Evolutionary conservation across 768 basidiomycete species (phyloP).

Genomic region (Mycena vitilis): DNA sequence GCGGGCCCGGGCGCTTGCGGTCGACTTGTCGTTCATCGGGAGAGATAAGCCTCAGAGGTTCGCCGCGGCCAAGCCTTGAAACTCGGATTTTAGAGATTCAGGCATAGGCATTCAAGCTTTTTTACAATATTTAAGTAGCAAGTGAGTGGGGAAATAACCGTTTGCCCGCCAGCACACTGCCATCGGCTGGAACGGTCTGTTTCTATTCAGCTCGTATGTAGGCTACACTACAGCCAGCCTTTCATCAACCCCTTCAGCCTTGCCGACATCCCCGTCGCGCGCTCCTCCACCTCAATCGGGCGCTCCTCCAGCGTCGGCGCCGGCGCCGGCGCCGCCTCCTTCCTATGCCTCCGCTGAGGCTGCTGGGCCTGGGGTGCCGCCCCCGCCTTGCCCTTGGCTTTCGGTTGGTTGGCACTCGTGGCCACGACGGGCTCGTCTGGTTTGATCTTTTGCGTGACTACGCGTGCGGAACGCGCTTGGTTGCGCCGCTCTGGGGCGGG

Average conservation of each 20-base stretch:
- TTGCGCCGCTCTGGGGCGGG: neutral
- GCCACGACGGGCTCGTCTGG: neutral
- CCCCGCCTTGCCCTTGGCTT: neutral
- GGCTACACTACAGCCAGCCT: conserved; percentile 15
- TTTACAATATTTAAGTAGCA: no score
- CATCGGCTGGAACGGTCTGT: no score
- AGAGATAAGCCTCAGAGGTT: no score
- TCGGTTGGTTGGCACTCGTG: neutral
- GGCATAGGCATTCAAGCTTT: no score
- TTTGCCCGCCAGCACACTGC: no score
- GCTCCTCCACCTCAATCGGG: conserved; percentile 28
- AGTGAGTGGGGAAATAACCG: no score
- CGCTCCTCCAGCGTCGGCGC: neutral
- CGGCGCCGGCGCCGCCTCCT: neutral
- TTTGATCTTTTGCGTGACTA: neutral
- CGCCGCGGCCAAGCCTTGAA: no score
- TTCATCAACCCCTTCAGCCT: conserved; percentile 20
- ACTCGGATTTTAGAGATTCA: no score
- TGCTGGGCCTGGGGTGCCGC: neutral
- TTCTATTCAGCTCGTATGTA: no score
- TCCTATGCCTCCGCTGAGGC: neutral
- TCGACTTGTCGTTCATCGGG: conserved; percentile 24
- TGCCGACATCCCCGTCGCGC: conserved; percentile 3
- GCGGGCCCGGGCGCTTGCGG: neutral
- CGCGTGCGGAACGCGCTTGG: conserved; percentile 1